Percentiles rank a stretch among this genome's conserved stretches.
Evolutionary conservation across 306 rosid genomes (phyloP).

Genomic region (Hippophae rhamnoides): DNA sequence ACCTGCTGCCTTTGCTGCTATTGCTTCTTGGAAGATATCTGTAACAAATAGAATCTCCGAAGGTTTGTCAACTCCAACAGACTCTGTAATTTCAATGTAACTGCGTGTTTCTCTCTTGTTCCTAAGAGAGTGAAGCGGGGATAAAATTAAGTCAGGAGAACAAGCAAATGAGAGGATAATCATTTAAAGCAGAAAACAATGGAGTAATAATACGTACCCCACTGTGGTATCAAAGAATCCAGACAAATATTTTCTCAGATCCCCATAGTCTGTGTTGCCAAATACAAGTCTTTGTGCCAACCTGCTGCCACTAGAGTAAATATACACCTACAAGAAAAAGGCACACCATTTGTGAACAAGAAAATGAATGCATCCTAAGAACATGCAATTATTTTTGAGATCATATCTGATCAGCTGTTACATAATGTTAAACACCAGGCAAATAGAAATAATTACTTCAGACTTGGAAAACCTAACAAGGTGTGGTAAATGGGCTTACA

Average conservation of each 20-base stretch:
- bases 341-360: neutral
- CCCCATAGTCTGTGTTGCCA: slow-evolving; percentile 7
- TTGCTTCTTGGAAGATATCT: slow-evolving; percentile 6
- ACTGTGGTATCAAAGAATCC: slow-evolving; percentile 11
- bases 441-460: no score
- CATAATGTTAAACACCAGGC: no score
- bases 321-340: slow-evolving; percentile 11
- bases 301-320: slow-evolving; percentile 2
- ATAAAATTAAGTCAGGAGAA: no score
- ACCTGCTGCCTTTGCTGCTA: slow-evolving; percentile 13
- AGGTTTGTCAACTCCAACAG: slow-evolving; percentile 17
- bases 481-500: no score
- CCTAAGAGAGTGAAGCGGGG: neutral
- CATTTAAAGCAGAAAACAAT: neutral
- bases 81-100: slow-evolving; percentile 7
- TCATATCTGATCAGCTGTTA: no score
- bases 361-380: no score
- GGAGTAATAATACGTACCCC: slow-evolving; percentile 1
- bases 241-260: slow-evolving; percentile 12
- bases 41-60: slow-evolving; percentile 7
- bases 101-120: slow-evolving; percentile 5
- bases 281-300: slow-evolving; percentile 7
- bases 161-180: neutral
- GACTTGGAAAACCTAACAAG: no score
- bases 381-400: no score